Conservation (phyloP, 306 rosid genomes). For the Prunus dulcis region DNA sequence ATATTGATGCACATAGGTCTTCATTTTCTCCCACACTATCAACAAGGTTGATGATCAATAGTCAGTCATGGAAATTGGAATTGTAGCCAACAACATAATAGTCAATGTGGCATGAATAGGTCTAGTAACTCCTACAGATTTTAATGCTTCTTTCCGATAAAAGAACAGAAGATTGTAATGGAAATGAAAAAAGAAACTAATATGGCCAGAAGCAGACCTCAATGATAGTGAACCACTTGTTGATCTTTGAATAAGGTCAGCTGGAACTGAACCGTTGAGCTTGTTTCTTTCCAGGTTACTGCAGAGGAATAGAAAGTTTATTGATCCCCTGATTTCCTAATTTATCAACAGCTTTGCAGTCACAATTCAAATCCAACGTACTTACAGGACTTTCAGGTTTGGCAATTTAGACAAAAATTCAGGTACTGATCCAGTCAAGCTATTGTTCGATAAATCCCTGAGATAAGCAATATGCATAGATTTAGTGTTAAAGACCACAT, state of each 20-base stretch:
- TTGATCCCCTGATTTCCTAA: too few species aligned
- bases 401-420: constrained; percentile 33
- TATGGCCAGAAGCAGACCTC: constrained; percentile 28
- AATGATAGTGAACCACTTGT: constrained; percentile 29
- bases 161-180: neutral
- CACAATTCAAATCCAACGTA: neutral
- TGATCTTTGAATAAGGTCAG: constrained; percentile 26
- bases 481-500: neutral
- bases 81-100: neutral
- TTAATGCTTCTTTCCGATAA: neutral
- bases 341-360: neutral
- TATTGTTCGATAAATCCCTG: constrained; percentile 59
- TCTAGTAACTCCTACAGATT: too few species aligned
- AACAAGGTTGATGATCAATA: neutral
- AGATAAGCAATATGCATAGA: neutral
- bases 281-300: constrained; percentile 42
- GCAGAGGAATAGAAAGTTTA: constrained; percentile 2
- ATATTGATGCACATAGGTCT: constrained; percentile 32
- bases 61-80: neutral
- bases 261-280: constrained; percentile 38
- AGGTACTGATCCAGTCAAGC: constrained; percentile 41
- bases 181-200: neutral
- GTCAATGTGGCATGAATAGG: neutral
- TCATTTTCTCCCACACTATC: constrained; percentile 41
- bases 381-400: constrained; percentile 44